phyloP scores from a whole-genome alignment of 139 green algal genomes.

The Micractinium sp. region DNA sequence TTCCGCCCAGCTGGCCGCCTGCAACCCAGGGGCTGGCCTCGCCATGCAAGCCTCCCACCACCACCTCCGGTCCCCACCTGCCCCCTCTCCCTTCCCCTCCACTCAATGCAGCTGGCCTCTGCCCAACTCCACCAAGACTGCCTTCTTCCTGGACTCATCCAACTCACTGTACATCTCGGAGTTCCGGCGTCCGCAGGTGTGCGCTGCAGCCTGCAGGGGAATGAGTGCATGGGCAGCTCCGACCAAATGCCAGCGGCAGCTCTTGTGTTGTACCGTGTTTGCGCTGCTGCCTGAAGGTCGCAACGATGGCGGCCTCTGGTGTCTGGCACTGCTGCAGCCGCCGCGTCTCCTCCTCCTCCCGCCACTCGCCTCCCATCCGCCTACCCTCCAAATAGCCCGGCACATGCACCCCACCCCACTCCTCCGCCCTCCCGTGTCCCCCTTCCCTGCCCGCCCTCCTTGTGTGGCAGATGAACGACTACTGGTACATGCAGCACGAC shows the following conservation, averaged over 20 bases:
- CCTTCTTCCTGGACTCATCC: slow-evolving; percentile 42
- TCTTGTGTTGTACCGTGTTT: too few relatives aligned
- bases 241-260: too few relatives aligned
- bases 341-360: background rate
- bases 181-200: slow-evolving; percentile 14
- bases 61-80: too few relatives aligned
- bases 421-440: background rate
- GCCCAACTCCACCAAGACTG: slow-evolving; percentile 27
- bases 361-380: background rate
- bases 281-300: too few relatives aligned
- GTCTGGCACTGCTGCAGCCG: background rate
- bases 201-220: background rate
- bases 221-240: too few relatives aligned
- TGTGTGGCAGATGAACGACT: background rate
- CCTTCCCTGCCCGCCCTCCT: background rate
- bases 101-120: slow-evolving; percentile 39
- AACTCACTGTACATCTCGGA: slow-evolving; percentile 37
- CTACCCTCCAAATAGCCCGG: background rate
- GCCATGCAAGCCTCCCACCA: too few relatives aligned
- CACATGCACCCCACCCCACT: too few relatives aligned
- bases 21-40: too few relatives aligned
- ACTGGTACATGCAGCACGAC: slow-evolving; percentile 9
- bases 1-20: too few relatives aligned
- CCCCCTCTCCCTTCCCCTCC: background rate
- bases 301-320: too few relatives aligned